phyloP scores from a whole-genome alignment of 371 early-diverging fungal genomes.

The Batrachochytrium dendrobatidis region DNA sequence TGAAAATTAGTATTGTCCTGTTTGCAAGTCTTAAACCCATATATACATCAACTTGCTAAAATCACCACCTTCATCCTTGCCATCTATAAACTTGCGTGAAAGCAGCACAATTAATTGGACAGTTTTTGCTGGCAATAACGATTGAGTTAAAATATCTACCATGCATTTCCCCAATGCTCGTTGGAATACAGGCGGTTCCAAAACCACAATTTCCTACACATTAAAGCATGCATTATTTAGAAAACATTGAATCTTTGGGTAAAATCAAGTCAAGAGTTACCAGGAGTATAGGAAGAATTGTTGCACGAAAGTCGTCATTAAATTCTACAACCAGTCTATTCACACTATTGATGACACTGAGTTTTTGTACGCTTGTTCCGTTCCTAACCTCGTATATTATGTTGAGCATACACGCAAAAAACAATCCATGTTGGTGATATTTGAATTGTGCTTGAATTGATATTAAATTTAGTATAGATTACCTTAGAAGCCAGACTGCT shows the following conservation, averaged over 20 bases:
- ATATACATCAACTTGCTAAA: no score
- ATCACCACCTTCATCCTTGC: slow-evolving; percentile 27
- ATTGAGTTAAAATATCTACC: slow-evolving; percentile 13
- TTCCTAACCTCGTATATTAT: no score
- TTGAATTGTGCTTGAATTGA: no score
- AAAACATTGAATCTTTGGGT: background rate
- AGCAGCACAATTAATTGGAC: background rate
- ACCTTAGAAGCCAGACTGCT: slow-evolving; percentile 25
- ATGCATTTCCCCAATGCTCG: slow-evolving; percentile 9
- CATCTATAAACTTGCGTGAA: slow-evolving; percentile 21
- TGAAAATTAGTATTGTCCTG: no score
- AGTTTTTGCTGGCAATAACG: slow-evolving; percentile 6
- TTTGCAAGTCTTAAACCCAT: no score
- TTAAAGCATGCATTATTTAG: background rate
- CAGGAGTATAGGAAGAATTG: slow-evolving; percentile 24
- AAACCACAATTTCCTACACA: background rate
- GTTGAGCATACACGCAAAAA: no score
- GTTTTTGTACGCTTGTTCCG: slow-evolving; percentile 24
- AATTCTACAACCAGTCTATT: slow-evolving; percentile 14
- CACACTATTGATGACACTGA: slow-evolving; percentile 14
- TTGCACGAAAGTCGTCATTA: slow-evolving; percentile 14
- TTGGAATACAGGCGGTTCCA: background rate
- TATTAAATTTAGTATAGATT: background rate
- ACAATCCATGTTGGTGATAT: no score
- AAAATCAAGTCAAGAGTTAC: slow-evolving; percentile 10